Evolutionary conservation across 805 yeast genomes (phyloP).

Genomic region (Saturnispora silvae): DNA sequence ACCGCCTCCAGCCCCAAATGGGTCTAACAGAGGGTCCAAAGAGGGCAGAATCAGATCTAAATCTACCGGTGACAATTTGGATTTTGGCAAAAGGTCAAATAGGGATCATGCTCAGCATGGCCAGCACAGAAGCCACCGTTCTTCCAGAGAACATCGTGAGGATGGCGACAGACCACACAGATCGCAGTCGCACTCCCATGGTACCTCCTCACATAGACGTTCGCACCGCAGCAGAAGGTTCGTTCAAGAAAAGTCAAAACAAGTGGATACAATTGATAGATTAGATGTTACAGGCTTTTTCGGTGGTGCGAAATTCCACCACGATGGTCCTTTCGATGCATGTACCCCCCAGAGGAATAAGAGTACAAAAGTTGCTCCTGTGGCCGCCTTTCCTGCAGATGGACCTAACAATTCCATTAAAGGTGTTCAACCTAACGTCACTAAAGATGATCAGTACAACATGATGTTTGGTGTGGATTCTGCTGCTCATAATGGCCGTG

Average conservation of each 20-base stretch:
- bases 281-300: conserved; percentile 92
- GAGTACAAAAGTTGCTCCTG: conserved; percentile 68
- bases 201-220: conserved; percentile 21
- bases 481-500: conserved; percentile 14
- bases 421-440: conserved; percentile 46
- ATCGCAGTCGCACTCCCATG: conserved; percentile 24
- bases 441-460: conserved; percentile 56
- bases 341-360: conserved; percentile 94
- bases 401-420: conserved; percentile 85
- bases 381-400: conserved; percentile 87
- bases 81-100: no score
- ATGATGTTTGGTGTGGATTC: conserved; percentile 59
- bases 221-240: conserved; percentile 25
- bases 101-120: background rate
- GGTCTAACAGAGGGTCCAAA: conserved; percentile 2
- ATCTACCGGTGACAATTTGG: conserved; percentile 21
- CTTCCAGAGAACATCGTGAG: background rate
- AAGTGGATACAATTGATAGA: conserved; percentile 89
- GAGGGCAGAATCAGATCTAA: conserved; percentile 25
- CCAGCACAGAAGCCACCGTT: background rate
- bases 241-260: conserved; percentile 46
- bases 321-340: conserved; percentile 98
- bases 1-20: conserved; percentile 7
- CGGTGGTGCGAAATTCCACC: conserved; percentile 91
- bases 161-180: conserved; percentile 16